phyloP scores from a whole-genome alignment of 768 basidiomycete genomes.

The Kwoniella heveanensis region DNA sequence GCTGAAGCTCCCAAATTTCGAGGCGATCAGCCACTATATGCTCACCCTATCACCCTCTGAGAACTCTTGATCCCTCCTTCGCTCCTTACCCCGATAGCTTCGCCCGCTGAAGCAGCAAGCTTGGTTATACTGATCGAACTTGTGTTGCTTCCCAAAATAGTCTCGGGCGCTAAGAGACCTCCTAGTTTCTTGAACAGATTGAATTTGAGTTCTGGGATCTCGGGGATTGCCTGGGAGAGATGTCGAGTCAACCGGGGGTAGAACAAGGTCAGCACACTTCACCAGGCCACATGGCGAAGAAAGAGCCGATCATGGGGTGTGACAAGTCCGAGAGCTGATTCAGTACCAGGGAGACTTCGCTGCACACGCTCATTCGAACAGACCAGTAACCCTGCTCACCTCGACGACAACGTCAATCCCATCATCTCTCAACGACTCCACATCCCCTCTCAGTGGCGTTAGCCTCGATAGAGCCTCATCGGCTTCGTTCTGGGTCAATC shows the following conservation, averaged over 20 bases:
- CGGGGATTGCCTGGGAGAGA: constrained; percentile 93
- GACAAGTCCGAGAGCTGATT: too few relatives aligned
- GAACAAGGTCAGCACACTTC: too few relatives aligned
- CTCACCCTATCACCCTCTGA: constrained; percentile 69
- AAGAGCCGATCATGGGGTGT: too few relatives aligned
- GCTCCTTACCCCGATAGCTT: constrained; percentile 60
- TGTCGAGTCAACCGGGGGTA: too few relatives aligned
- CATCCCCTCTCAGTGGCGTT: constrained; percentile 26
- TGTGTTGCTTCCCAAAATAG: constrained; percentile 89
- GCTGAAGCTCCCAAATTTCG: neutral
- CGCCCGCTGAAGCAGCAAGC: constrained; percentile 79
- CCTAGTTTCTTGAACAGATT: constrained; percentile 73
- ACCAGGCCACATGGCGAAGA: too few relatives aligned
- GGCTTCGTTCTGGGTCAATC: constrained; percentile 68
- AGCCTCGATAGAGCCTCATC: constrained; percentile 73
- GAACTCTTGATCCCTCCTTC: constrained; percentile 68
- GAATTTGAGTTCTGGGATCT: constrained; percentile 76
- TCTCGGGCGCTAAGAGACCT: constrained; percentile 67
- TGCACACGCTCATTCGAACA: too few relatives aligned
- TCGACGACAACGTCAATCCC: constrained; percentile 84
- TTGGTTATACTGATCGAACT: constrained; percentile 94
- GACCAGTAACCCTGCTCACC: constrained; percentile 62
- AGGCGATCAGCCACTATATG: neutral
- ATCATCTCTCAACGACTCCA: constrained; percentile 67
- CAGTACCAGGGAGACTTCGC: too few relatives aligned